Evolutionary conservation across 768 basidiomycete species (phyloP).

Genomic region (Suillus subalutaceus): DNA sequence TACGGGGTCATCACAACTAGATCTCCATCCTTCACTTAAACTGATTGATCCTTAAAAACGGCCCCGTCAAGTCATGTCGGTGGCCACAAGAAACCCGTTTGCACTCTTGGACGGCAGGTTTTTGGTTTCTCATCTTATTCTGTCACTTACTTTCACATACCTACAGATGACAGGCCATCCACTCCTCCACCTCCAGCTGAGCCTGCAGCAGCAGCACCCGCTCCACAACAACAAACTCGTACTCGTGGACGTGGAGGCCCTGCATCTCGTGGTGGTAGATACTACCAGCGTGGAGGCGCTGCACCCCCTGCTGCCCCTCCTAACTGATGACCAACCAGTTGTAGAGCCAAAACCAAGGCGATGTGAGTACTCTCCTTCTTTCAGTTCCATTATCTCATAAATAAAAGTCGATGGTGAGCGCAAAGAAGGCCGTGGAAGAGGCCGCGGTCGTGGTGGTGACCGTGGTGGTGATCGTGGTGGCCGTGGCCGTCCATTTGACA

Average conservation of each 20-base stretch:
- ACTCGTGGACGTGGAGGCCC: constrained; percentile 56
- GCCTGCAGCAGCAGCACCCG: constrained; percentile 25
- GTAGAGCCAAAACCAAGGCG: constrained; percentile 36
- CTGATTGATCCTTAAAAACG: constrained; percentile 39
- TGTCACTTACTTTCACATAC: constrained; percentile 19
- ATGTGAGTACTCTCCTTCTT: constrained; percentile 26
- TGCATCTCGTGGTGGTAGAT: constrained; percentile 66
- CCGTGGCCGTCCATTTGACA: constrained; percentile 80
- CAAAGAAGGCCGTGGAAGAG: constrained; percentile 49
- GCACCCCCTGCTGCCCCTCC: constrained; percentile 40
- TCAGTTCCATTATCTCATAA: background rate
- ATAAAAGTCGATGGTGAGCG: constrained; percentile 46
- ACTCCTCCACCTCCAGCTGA: constrained; percentile 38
- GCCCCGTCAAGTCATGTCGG: constrained; percentile 70
- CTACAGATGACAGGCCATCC: constrained; percentile 47
- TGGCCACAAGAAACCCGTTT: constrained; percentile 87
- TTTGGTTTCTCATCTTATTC: constrained; percentile 4
- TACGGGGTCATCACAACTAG: constrained; percentile 19
- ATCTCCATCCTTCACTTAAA: background rate
- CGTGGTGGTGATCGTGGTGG: constrained; percentile 54
- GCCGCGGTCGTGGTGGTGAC: constrained; percentile 46
- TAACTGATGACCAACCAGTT: constrained; percentile 39
- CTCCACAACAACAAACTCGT: constrained; percentile 39
- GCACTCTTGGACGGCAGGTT: constrained; percentile 76
- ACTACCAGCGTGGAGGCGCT: constrained; percentile 68